Percentiles rank a stretch among this genome's conserved stretches.
phyloP scores from a whole-genome alignment of 441 rosid species.

The Arabidopsis lyrata region DNA sequence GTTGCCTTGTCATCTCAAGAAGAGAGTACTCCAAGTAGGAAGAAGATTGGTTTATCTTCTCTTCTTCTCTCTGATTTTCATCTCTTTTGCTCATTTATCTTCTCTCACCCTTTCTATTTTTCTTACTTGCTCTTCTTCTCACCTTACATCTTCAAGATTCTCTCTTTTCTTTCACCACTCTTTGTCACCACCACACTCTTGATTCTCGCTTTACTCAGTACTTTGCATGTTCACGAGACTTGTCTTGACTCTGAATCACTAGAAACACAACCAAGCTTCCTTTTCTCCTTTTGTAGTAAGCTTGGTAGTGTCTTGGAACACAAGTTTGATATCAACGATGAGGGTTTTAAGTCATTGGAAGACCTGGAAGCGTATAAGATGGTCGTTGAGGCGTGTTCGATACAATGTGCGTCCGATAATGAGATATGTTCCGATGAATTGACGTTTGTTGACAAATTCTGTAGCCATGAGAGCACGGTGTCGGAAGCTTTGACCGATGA shows the following conservation, averaged over 20 bases:
- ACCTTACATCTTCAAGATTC: slow-evolving; percentile 70
- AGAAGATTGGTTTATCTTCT: slow-evolving; percentile 50
- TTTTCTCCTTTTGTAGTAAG: slow-evolving; percentile 49
- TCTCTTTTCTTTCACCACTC: slow-evolving; percentile 80
- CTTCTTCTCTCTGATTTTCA: slow-evolving; percentile 58
- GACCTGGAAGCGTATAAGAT: slow-evolving; percentile 70
- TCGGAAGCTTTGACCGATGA: slow-evolving; percentile 12
- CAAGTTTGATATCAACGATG: slow-evolving; percentile 47
- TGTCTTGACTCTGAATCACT: slow-evolving; percentile 27
- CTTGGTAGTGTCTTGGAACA: slow-evolving; percentile 52
- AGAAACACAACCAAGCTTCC: slow-evolving; percentile 50
- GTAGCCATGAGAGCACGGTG: slow-evolving; percentile 44
- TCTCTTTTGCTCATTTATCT: slow-evolving; percentile 59
- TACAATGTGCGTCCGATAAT: slow-evolving; percentile 35
- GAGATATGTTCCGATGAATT: slow-evolving; percentile 40
- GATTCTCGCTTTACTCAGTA: slow-evolving; percentile 60
- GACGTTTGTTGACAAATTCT: slow-evolving; percentile 49
- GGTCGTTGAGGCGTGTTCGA: slow-evolving; percentile 56
- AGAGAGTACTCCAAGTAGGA: slow-evolving; percentile 32
- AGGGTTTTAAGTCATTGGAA: slow-evolving; percentile 46
- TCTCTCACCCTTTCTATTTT: slow-evolving; percentile 73
- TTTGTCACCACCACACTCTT: slow-evolving; percentile 73
- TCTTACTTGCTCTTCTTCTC: slow-evolving; percentile 69
- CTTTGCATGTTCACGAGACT: slow-evolving; percentile 47
- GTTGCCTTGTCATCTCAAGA: slow-evolving; percentile 47